A percentile compares a stretch with the other conserved stretches of the same genome.
Evolutionary conservation across 257 asterid genomes (phyloP).

Genomic region (Eustoma russellianum): DNA sequence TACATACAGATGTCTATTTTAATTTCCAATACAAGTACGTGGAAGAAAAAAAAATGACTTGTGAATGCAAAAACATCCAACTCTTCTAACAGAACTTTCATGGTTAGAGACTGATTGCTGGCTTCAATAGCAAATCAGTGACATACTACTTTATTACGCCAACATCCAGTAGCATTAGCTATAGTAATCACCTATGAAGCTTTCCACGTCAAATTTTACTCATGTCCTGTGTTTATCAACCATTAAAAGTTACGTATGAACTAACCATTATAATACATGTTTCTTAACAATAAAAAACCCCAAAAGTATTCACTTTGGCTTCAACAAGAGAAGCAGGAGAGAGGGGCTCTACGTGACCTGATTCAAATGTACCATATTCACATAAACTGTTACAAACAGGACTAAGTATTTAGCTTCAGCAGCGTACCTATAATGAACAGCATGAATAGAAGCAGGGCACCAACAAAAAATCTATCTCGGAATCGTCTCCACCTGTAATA

Average conservation of each 20-base stretch:
- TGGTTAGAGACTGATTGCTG: no score
- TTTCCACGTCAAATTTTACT: no score
- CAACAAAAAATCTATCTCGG: constrained; percentile 69
- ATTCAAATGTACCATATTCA: not conserved
- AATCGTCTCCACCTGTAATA: constrained; percentile 50
- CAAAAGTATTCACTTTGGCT: not conserved
- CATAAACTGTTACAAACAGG: not conserved
- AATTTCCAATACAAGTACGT: no score
- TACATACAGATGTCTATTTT: no score
- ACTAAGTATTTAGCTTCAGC: not conserved
- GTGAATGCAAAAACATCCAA: no score
- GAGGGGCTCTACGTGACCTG: not conserved
- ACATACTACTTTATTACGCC: no score
- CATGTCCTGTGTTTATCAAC: not conserved
- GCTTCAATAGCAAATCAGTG: no score
- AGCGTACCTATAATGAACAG: constrained; percentile 70
- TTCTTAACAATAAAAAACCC: not conserved
- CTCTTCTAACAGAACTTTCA: no score
- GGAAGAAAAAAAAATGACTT: no score
- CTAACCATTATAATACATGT: not conserved
- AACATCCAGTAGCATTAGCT: not conserved
- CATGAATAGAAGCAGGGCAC: constrained; percentile 55
- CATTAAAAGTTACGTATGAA: not conserved
- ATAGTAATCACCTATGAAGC: not conserved
- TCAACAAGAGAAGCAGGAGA: not conserved